Evolutionary conservation across 495 filamentous ascomycete species (phyloP), one percentile per base, ranked within the genome.

Genomic region (Trichoderma parareesei): DNA sequence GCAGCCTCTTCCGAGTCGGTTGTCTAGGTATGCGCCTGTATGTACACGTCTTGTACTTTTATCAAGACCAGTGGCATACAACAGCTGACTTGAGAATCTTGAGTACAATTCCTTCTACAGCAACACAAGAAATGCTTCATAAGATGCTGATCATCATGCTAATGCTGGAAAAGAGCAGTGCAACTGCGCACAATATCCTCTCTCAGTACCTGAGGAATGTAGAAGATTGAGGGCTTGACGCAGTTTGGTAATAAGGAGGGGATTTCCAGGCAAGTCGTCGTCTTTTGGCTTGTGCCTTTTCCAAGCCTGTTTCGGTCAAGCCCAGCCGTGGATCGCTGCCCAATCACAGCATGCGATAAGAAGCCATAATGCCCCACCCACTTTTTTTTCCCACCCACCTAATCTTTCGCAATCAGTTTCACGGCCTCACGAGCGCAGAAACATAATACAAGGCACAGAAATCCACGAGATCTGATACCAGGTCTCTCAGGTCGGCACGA

Each of bases 351-450:
- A n/a, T 35, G 20, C 53, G 53, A 57, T 57, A 57, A 57, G 53
- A 27, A 13, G 1, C n/a, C 44, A 18, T 0, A 8, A 57, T 1
- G 4, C 27, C 7, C 53, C 20, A 14, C 27, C 9, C 27, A 14
- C 37, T 33, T 35, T 35, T 57, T 35, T 57, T 57, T 49, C 35
- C 37, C 37, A 27, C 53, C 53, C 20, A 35, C 53, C 33, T 27
- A 57, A 57, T 57, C 53, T 57, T 27, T 57, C 53, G 27, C 53
- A 57, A 37, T 57, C 53, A 57, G 27, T 37, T 57, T 57, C 20
- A n/a, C 10, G 27, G 53, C 49, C 20, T 13, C 11, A 35, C 44
- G 14, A 35, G 53, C 14, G 33, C 53, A 37, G 53, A 57, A 57
- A 2, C 46, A 49, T 46, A 46, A 4, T 37, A 37, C 53, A 57